These are phyloP conservation scores for Daedaleopsis nitida DNA, from an alignment of 768 basidiomycete genomes.

Conservation along the genomic window DNA sequence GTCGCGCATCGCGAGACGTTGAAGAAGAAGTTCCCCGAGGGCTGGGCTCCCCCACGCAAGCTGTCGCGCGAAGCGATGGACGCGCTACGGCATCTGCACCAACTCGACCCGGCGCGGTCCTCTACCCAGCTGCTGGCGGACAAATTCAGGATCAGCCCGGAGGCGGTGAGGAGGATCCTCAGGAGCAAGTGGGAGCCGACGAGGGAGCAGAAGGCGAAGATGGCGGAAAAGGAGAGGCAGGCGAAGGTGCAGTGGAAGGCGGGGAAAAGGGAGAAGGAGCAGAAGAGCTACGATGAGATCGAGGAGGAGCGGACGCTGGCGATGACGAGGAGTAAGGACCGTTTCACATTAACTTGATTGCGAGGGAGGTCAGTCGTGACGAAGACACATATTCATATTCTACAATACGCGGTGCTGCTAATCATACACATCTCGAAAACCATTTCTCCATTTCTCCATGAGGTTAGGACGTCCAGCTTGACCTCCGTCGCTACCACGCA, in stretches of 20 bases:
- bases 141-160: conserved; percentile 51
- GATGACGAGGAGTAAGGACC: conserved; percentile 6
- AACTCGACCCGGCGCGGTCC: conserved; percentile 43
- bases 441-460: too few species aligned
- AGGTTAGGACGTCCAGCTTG: too few species aligned
- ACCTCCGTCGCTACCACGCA: too few species aligned
- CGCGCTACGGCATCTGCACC: conserved; percentile 45
- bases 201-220: conserved; percentile 31
- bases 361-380: too few species aligned
- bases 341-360: conserved; percentile 11
- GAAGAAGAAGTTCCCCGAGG: conserved; percentile 37
- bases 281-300: conserved; percentile 6
- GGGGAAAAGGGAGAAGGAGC: conserved; percentile 22
- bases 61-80: conserved; percentile 56
- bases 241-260: conserved; percentile 24
- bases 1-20: conserved; percentile 35
- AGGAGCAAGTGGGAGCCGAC: conserved; percentile 45
- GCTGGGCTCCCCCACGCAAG: conserved; percentile 56
- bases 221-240: conserved; percentile 33
- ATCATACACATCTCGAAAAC: too few species aligned
- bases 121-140: conserved; percentile 44
- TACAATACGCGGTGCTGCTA: too few species aligned
- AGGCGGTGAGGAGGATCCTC: conserved; percentile 54
- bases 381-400: too few species aligned
- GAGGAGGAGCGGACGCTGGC: conserved; percentile 5